Evolutionary conservation across 768 basidiomycete species (phyloP).

Genomic region (Amanita inopinata): DNA sequence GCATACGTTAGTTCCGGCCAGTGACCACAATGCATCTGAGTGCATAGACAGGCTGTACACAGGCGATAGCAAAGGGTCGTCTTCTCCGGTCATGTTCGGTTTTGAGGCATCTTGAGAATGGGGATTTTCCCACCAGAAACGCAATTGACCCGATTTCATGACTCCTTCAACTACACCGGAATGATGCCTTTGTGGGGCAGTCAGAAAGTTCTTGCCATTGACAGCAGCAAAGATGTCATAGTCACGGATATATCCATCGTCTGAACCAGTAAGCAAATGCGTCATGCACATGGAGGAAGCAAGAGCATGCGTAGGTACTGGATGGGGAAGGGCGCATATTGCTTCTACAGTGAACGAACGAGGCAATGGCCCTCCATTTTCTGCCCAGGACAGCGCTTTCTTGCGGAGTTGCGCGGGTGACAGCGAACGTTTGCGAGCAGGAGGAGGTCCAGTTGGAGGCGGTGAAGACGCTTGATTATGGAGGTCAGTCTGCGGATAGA

Average conservation of each 20-base stretch:
- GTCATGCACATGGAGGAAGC: slow-evolving; percentile 81
- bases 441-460: slow-evolving; percentile 24
- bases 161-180: slow-evolving; percentile 88
- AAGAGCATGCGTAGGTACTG: slow-evolving; percentile 79
- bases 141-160: slow-evolving; percentile 80
- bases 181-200: slow-evolving; percentile 81
- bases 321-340: slow-evolving; percentile 85
- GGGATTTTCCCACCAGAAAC: slow-evolving; percentile 89
- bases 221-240: slow-evolving; percentile 87
- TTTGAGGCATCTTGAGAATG: slow-evolving; percentile 20
- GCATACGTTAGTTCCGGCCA: slow-evolving; percentile 80
- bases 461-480: background rate
- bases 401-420: slow-evolving; percentile 51
- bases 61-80: slow-evolving; percentile 49
- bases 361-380: slow-evolving; percentile 25
- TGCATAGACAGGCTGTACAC: slow-evolving; percentile 91
- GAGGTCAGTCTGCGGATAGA: slow-evolving; percentile 3
- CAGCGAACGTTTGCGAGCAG: slow-evolving; percentile 30
- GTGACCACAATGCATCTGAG: slow-evolving; percentile 85
- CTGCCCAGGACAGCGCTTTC: slow-evolving; percentile 27
- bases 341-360: slow-evolving; percentile 82
- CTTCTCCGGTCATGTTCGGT: slow-evolving; percentile 27
- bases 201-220: slow-evolving; percentile 81
- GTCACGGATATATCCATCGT: slow-evolving; percentile 88
- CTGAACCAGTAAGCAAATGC: slow-evolving; percentile 82